Base-by-base conservation (phyloP, 2,329 filamentous ascomycete species). In the Pseudocercospora macadamiae region DNA sequence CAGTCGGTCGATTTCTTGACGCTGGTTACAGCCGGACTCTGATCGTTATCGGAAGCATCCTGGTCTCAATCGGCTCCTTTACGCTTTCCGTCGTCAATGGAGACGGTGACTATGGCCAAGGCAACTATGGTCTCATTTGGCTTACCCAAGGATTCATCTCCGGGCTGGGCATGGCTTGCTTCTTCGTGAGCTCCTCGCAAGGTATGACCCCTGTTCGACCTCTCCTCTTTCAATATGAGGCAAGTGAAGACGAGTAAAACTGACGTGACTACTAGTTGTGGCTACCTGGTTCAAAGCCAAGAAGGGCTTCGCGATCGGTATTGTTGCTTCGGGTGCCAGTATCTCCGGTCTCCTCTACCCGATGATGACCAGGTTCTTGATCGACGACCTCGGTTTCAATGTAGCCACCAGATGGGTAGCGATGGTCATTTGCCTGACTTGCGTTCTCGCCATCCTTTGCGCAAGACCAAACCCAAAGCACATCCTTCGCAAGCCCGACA, bases 151-250 rank as follows among this genome's bases (percentile, higher is more conserved):
- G 79, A 3, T 65, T 82, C 36, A 66, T 81, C 34, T 74, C 74
- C 23, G 78, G 79, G 4, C 58, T 81, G 8, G 80, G 80, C 8
- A 82, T 82, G 79, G 74, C 78, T n/a, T 81, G 79, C 62, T 81
- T 80, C 68, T 82, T 82, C 62, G 80, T 82, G 3, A 76, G 58
- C 21, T 80, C 79, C 61, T 81, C 79, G 21, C 79, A 81, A 71
- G 73, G 78, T 80, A 74, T 21, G 1, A 16, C 52, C 10, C 14
- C 23, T 25, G 2, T 1, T 25, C 9, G 10, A 16, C 52, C 10
- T 10, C 23, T 25, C 1, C 1, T 25, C 9, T 9, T 8, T 12
- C 8, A 6, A 5, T 16, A 9, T 9, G 4, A 21, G 26, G n/a
- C 9, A 49, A 18, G 14, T 30, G 16, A 18, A 49, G n/a, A 49